Evolutionary conservation across 176 grass and related monocot species (phyloP), one percentile per base, ranked within the genome.

Genomic region (bread wheat (Triticum aestivum)): DNA sequence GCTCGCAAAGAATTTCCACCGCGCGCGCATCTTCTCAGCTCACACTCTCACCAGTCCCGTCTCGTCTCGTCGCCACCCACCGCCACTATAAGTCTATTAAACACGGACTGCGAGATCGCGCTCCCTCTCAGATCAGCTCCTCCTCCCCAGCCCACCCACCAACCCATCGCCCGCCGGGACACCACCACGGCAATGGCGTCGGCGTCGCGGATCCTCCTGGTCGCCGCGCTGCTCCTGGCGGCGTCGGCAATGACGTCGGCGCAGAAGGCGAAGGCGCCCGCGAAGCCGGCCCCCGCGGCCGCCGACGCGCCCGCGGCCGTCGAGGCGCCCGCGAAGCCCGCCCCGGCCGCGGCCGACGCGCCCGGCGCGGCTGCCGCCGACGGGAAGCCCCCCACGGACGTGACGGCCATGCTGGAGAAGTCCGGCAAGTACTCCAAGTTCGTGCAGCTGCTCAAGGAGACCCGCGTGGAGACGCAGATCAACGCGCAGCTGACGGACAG

Each of bases 401-500:
- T 94, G 10, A 91, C 86, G 4, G 73, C 65, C 47, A 59, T 88
- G 80, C 94, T 99, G 70, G 88, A 65, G 47, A 91, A 92, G 44
- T 26, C 61, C 5, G 90, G 89, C 5, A 87, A 89, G 35, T 99
- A 91, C 97, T 69, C 3, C 71, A 86, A 79, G 37, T 85, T 94
- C 80, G 75, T 88, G 52, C 66, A 86, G 4, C 81, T 93, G 15
- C 89, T 99, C 1, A 81, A 89, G 35, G 67, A 86, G 34, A 99
- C 79, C 38, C 90, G 89, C 38, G 90, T 96, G 61, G 92, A 89
- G 89, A 82, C 80, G 17, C 94, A 94, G 89, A 79, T 99, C 80
- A 89, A 91, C 87, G 89, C 77, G 72, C 97, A 99, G 87, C 89
- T 99, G 84, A 97, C 91, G 89, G 90, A 89, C 87, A 91, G 90